Evolutionary conservation across 2,329 filamentous ascomycete species (phyloP).

Genomic region (Stemphylium lycopersici): DNA sequence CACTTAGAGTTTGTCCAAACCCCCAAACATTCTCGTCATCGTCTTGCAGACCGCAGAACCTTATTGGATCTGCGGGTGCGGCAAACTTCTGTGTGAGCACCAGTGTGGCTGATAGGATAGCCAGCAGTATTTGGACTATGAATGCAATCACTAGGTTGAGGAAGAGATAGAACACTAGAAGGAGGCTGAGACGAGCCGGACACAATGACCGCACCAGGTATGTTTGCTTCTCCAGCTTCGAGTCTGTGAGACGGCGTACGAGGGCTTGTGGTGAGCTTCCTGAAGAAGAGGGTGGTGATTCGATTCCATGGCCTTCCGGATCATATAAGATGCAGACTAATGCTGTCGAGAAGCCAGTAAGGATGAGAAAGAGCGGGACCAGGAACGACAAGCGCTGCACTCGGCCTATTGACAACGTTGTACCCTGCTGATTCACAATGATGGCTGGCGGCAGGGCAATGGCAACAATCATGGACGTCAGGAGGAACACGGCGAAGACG

Average conservation of each 20-base stretch:
- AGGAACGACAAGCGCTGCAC: constrained; percentile 31
- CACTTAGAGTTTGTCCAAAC: constrained; percentile 40
- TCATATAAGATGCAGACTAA: constrained; percentile 36
- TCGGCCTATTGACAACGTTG: constrained; percentile 15
- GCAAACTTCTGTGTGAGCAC: constrained; percentile 40
- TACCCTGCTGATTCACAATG: constrained; percentile 2
- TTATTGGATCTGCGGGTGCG: constrained; percentile 19
- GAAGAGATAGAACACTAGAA: constrained; percentile 31
- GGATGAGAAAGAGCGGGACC: constrained; percentile 35
- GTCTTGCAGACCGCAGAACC: constrained; percentile 34
- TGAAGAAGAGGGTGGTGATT: constrained; percentile 10
- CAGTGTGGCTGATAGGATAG: constrained; percentile 28
- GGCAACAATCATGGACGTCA: constrained; percentile 36
- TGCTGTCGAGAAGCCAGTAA: constrained; percentile 38
- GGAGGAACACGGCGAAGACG: constrained; percentile 35
- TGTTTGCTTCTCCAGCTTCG: not conserved
- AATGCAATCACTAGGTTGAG: constrained; percentile 38
- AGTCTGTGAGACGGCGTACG: constrained; percentile 14
- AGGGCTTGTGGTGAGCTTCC: constrained; percentile 1
- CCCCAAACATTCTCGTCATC: constrained; percentile 37
- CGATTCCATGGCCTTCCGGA: constrained; percentile 12
- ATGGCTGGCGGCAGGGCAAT: constrained; percentile 26
- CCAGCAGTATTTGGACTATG: constrained; percentile 34
- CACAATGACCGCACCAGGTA: not conserved
- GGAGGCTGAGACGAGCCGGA: constrained; percentile 21